These are phyloP conservation scores for Lepraria neglecta DNA, from an alignment of 495 filamentous ascomycete genomes.

Conservation along the genomic window DNA sequence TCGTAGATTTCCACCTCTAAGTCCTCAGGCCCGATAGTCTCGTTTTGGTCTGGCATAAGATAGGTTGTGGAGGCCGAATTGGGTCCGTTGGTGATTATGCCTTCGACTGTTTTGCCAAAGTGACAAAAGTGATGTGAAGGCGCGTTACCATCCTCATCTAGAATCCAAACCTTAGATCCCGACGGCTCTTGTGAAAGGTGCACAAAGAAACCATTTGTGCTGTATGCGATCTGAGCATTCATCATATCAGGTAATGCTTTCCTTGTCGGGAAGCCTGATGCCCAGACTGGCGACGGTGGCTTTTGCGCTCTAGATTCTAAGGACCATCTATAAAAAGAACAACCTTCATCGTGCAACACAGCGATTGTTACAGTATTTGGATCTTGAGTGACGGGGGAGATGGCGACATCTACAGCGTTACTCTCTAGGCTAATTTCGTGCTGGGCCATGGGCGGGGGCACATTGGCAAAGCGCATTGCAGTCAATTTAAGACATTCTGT, in stretches of 20 bases:
- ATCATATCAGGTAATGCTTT: neutral
- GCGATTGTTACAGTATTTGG: constrained; percentile 43
- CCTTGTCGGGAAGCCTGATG: neutral
- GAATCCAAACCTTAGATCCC: neutral
- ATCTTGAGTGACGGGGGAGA: constrained; percentile 46
- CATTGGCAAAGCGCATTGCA: constrained; percentile 71
- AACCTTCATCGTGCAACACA: constrained; percentile 56
- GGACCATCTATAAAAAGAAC: constrained; percentile 62
- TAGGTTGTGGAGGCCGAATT: neutral
- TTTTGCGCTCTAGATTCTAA: constrained; percentile 27
- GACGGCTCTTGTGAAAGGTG: neutral
- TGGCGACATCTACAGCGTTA: constrained; percentile 66
- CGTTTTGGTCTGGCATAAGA: neutral
- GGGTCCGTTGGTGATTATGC: neutral
- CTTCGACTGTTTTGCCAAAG: neutral
- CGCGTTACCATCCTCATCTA: neutral
- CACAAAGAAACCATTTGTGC: neutral
- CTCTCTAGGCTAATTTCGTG: constrained; percentile 60
- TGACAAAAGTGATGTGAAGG: neutral
- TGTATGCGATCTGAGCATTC: constrained; percentile 1
- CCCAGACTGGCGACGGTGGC: constrained; percentile 16
- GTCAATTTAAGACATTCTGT: constrained; percentile 70
- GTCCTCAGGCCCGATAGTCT: neutral
- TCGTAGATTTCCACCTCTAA: neutral
- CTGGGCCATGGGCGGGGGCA: constrained; percentile 88